Conservation (phyloP, 805 yeast species). For the Saturnispora diversa region DNA sequence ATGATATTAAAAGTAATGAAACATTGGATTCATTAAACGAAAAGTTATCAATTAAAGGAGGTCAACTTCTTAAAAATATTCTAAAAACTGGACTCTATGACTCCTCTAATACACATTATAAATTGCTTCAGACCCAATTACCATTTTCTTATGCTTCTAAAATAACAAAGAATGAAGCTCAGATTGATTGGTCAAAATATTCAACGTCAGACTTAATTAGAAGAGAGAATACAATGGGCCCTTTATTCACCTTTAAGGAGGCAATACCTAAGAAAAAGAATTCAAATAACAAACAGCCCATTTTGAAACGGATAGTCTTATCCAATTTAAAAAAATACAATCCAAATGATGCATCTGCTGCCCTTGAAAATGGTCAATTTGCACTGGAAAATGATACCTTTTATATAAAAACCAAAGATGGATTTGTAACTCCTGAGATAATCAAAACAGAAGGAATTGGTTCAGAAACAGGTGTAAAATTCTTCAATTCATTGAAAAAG, state of each 20-base stretch:
- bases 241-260: conserved; percentile 40
- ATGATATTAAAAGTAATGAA: conserved; percentile 35
- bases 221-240: conserved; percentile 46
- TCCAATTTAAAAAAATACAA: conserved; percentile 28
- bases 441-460: conserved; percentile 51
- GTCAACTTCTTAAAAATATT: conserved; percentile 42
- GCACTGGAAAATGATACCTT: conserved; percentile 11
- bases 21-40: conserved; percentile 39
- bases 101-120: conserved; percentile 12
- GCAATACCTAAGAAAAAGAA: conserved; percentile 24
- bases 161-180: conserved; percentile 35
- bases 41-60: conserved; percentile 55
- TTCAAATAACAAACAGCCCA: not conserved
- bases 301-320: conserved; percentile 38
- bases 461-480: conserved; percentile 38
- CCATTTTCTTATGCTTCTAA: conserved; percentile 51
- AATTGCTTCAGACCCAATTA: conserved; percentile 21
- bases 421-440: conserved; percentile 29
- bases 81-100: conserved; percentile 31
- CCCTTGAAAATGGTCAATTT: not conserved
- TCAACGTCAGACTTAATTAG: conserved; percentile 35
- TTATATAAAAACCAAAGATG: conserved; percentile 34
- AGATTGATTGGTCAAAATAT: conserved; percentile 40
- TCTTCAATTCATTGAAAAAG: conserved; percentile 37
- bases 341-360: not conserved